Percentiles rank a stretch among this genome's conserved stretches.
phyloP scores from a whole-genome alignment of 1,284 basidiomycete species.

The Porphyrellus sp. region DNA sequence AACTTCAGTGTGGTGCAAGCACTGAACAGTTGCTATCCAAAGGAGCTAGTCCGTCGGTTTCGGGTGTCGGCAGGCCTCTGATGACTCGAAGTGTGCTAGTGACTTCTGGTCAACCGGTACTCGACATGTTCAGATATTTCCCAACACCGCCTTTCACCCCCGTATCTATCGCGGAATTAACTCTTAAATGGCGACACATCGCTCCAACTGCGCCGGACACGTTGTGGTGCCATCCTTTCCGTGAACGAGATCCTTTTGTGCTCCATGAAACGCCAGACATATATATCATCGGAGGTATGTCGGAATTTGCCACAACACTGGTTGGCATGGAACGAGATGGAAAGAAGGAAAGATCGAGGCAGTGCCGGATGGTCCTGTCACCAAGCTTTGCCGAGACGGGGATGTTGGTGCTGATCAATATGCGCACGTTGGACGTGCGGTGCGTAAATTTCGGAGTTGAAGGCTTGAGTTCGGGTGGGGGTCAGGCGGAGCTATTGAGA shows the following conservation, averaged over 20 bases:
- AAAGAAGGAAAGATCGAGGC: constrained; percentile 36
- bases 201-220: constrained; percentile 99
- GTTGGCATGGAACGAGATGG: constrained; percentile 41
- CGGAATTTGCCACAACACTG: constrained; percentile 72
- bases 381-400: constrained; percentile 79
- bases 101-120: constrained; percentile 88
- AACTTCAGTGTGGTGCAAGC: constrained; percentile 41
- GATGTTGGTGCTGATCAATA: constrained; percentile 54
- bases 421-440: constrained; percentile 50
- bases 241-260: constrained; percentile 86
- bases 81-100: constrained; percentile 63
- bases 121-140: constrained; percentile 95
- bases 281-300: constrained; percentile 92
- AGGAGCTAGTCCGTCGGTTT: constrained; percentile 7
- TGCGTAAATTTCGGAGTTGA: constrained; percentile 33
- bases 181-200: constrained; percentile 91
- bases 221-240: constrained; percentile 96
- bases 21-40: constrained; percentile 17
- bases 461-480: constrained; percentile 25
- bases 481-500: constrained; percentile 3
- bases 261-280: constrained; percentile 82
- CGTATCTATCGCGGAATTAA: constrained; percentile 73
- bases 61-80: constrained; percentile 19
- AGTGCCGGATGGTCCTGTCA: constrained; percentile 77
- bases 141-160: constrained; percentile 63